These are phyloP conservation scores for Aureobasidium sp. DNA, from an alignment of 2,329 filamentous ascomycete genomes.

Conservation along the genomic window DNA sequence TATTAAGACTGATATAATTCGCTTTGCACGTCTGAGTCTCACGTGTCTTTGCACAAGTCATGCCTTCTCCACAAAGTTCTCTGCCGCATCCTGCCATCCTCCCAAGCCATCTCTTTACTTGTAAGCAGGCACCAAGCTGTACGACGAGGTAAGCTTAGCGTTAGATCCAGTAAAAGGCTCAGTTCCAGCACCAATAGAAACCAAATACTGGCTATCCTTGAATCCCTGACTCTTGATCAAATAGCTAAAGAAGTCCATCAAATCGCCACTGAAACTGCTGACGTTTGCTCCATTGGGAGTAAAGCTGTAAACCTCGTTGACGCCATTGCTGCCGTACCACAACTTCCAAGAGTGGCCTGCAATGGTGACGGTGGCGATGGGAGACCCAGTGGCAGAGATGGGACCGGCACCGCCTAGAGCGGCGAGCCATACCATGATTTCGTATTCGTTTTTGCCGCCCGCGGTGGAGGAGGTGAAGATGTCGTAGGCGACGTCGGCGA, in stretches of 20 bases:
- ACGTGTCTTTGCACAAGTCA: too few relatives aligned
- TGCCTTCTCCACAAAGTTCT: too few relatives aligned
- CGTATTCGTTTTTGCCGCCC: conserved; percentile 45
- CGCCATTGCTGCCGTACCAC: conserved; percentile 54
- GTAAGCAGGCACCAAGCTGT: conserved; percentile 13
- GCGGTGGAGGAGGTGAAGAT: conserved; percentile 51
- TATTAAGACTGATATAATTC: too few relatives aligned
- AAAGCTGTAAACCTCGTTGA: conserved; percentile 56
- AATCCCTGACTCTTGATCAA: conserved; percentile 45
- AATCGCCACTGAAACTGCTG: conserved; percentile 50
- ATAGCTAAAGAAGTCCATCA: conserved; percentile 53
- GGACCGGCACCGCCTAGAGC: conserved; percentile 52
- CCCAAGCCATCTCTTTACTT: not conserved
- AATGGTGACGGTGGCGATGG: conserved; percentile 49
- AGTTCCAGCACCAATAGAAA: conserved; percentile 49
- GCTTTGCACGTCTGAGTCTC: too few relatives aligned
- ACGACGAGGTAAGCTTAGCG: conserved; percentile 35
- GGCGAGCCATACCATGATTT: conserved; percentile 61
- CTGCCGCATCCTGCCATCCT: too few relatives aligned
- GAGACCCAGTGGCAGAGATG: conserved; percentile 48
- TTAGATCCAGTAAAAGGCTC: conserved; percentile 50
- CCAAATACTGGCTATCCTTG: conserved; percentile 45
- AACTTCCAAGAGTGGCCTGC: conserved; percentile 51
- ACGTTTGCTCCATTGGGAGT: conserved; percentile 40
- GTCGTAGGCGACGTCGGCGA: conserved; percentile 57